These are phyloP conservation scores for Lipomyces sp. DNA, from an alignment of 805 yeast genomes.

Conservation along the genomic window DNA sequence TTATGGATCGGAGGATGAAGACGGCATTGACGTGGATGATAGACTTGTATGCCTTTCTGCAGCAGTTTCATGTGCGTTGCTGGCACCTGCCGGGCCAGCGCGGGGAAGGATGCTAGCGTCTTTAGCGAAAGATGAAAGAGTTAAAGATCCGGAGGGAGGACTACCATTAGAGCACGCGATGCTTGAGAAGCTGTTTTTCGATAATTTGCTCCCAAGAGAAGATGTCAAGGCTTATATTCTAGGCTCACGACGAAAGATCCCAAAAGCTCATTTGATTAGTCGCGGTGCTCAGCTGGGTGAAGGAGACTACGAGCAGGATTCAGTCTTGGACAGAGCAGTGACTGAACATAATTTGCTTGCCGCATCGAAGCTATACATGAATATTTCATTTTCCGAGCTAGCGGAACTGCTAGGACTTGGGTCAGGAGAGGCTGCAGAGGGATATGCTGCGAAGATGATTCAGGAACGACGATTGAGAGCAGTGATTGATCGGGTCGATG, in stretches of 20 bases:
- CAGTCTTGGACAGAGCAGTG: slow-evolving; percentile 43
- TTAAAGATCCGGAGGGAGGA: slow-evolving; percentile 17
- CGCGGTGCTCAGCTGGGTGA: slow-evolving; percentile 5
- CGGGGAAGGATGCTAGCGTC: slow-evolving; percentile 40
- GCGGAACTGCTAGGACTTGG: slow-evolving; percentile 40
- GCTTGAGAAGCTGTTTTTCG: slow-evolving; percentile 41
- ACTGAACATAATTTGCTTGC: slow-evolving; percentile 46
- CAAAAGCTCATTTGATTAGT: slow-evolving; percentile 15
- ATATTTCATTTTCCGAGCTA: slow-evolving; percentile 41
- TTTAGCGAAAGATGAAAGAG: slow-evolving; percentile 42
- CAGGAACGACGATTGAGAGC: slow-evolving; percentile 42
- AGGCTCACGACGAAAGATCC: slow-evolving; percentile 16
- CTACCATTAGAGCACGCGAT: slow-evolving; percentile 30
- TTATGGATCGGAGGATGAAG: slow-evolving; percentile 22
- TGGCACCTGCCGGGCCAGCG: slow-evolving; percentile 46
- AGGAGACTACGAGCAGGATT: slow-evolving; percentile 28
- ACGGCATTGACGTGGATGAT: slow-evolving; percentile 40
- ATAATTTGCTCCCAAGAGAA: slow-evolving; percentile 40
- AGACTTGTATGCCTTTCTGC: slow-evolving; percentile 39
- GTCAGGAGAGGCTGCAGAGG: slow-evolving; percentile 39
- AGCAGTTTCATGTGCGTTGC: slow-evolving; percentile 42
- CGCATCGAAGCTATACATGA: slow-evolving; percentile 42
- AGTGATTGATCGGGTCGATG: slow-evolving; percentile 43
- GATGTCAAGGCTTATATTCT: slow-evolving; percentile 39
- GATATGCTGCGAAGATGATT: slow-evolving; percentile 44